Conservation (phyloP, 116 monocot genomes). For the Dioscorea cayenensis region DNA sequence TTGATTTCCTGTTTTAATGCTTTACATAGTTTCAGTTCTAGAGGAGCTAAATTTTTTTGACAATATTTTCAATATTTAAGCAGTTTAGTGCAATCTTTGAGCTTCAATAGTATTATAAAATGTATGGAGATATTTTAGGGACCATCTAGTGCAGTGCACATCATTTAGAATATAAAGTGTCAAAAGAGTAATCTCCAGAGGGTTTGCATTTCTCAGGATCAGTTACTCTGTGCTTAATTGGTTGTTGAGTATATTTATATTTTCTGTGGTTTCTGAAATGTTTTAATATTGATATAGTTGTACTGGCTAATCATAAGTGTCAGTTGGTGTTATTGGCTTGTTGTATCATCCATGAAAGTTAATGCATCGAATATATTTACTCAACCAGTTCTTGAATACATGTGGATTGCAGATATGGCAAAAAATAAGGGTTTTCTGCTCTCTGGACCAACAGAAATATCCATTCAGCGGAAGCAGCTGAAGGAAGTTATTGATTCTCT, state of each 20-base stretch:
- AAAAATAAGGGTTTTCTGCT: constrained; percentile 78
- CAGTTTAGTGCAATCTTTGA: too few relatives aligned
- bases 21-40: too few relatives aligned
- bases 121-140: too few relatives aligned
- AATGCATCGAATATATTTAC: not conserved
- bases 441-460: constrained; percentile 79
- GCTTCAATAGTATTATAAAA: too few relatives aligned
- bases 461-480: constrained; percentile 72
- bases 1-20: too few relatives aligned
- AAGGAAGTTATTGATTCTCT: constrained; percentile 90
- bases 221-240: too few relatives aligned
- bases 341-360: not conserved
- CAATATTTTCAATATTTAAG: too few relatives aligned
- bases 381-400: not conserved
- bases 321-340: not conserved
- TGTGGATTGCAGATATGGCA: constrained; percentile 57
- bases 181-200: too few relatives aligned
- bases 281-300: not conserved
- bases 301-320: not conserved
- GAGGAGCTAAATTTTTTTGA: too few relatives aligned
- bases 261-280: not conserved
- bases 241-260: not conserved
- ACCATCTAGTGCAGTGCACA: too few relatives aligned
- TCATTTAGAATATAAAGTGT: too few relatives aligned
- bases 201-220: too few relatives aligned